These are phyloP conservation scores for Histomonas meleagridis DNA, from an alignment of 208 protist species.

Conservation along the genomic window DNA sequence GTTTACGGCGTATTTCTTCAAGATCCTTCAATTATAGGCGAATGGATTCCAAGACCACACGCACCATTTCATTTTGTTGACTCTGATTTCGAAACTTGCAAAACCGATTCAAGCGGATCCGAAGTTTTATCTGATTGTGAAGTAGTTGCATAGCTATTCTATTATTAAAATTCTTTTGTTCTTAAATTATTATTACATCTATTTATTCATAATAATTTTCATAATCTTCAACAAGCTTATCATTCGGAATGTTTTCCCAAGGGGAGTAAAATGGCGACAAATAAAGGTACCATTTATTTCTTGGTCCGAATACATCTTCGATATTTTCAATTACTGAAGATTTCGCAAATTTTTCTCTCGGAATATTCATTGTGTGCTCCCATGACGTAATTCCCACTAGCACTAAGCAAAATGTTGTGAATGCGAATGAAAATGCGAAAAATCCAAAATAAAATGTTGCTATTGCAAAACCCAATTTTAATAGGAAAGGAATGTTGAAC, in stretches of 20 bases:
- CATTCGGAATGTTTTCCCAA: not conserved
- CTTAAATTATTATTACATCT: no score
- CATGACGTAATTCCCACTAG: not conserved
- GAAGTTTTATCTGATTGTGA: no score
- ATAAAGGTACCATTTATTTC: not conserved
- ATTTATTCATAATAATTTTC: not conserved
- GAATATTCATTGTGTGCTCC: not conserved
- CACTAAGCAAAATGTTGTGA: no score
- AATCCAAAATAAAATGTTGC: not conserved
- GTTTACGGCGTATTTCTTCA: no score
- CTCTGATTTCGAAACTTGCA: no score
- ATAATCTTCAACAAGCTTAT: not conserved
- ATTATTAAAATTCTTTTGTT: no score
- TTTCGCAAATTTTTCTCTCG: not conserved
- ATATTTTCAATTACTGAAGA: not conserved
- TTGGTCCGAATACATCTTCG: not conserved
- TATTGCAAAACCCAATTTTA: not conserved
- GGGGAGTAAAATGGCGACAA: not conserved
- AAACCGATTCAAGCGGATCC: no score
- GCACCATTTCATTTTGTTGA: no score
- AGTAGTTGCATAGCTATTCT: no score
- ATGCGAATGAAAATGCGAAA: not conserved
- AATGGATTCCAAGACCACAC: no score
- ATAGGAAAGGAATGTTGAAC: not conserved
- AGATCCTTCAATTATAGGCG: no score